Base-by-base conservation (phyloP, 768 basidiomycete species). In the Suillus hirtellus region DNA sequence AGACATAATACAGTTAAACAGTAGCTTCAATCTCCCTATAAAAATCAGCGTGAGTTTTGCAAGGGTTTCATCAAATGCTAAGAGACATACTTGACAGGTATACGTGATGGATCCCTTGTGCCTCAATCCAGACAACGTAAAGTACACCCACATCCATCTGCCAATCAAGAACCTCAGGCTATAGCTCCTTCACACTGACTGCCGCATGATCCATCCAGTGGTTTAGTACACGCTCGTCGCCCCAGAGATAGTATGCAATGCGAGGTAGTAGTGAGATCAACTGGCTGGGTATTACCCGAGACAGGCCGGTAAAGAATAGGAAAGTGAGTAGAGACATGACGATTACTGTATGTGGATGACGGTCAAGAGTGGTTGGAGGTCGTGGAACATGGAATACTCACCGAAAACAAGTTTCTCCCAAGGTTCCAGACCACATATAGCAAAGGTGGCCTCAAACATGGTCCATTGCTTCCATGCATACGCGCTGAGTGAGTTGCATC, bases 351-450 rank as follows among this genome's bases (percentile, higher is more conserved):
- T 27, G 19, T 5, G 15, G 15, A 56, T 15, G 44, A 35, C 9
- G 21, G 43, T 21, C 10, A 52, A 21, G 47, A 49, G 21, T 37
- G 56, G 50, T 63, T n/a, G 2, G 46, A 27, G 21, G 40, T 19
- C 31, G 4, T 37, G 5, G 24, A 58, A 40, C 24, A 27, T 19
- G 54, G 15, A 38, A 17, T 17, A 80, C 86, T 66, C 68, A 86
- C 86, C 64, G 62, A 85, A 75, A 54, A 86, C 66, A 43, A 80
- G 67, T 67, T 84, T 84, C 78, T 88, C 87, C 86, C 86, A 87
- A 55, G 82, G 79, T 72, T 88, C 85, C 64, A 86, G 75, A 74
- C 87, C 79, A 34, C 78, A 76, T 31, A 86, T 71, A 1, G 77
- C 86, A 62, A 84, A 82, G 1, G 84, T 85, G 17, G 79, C 73